Evolutionary conservation across 2,329 filamentous ascomycete species (phyloP).

Genomic region (Knufia petricola): DNA sequence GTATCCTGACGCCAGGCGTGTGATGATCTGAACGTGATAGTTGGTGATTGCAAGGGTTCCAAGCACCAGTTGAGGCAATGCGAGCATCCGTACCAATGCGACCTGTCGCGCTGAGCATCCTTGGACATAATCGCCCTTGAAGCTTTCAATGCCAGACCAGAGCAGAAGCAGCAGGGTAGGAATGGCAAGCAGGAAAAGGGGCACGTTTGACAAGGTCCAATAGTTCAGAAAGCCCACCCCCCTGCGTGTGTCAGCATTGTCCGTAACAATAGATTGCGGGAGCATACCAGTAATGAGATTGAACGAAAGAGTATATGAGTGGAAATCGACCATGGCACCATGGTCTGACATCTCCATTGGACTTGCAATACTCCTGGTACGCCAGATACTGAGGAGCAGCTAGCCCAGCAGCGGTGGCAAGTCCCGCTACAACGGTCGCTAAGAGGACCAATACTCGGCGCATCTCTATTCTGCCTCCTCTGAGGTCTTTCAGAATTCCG

Average conservation of each 20-base stretch:
- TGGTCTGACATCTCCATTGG: slow-evolving; percentile 35
- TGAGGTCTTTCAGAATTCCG: slow-evolving; percentile 44
- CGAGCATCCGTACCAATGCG: slow-evolving; percentile 41
- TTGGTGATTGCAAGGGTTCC: slow-evolving; percentile 62
- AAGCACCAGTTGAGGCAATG: slow-evolving; percentile 62
- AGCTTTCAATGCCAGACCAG: slow-evolving; percentile 46
- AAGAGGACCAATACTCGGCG: slow-evolving; percentile 44
- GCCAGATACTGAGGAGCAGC: slow-evolving; percentile 64
- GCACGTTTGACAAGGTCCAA: slow-evolving; percentile 79
- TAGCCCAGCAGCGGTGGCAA: slow-evolving; percentile 57
- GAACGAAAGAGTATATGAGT: slow-evolving; percentile 86
- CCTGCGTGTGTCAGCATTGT: slow-evolving; percentile 44
- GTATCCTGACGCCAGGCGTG: slow-evolving; percentile 76
- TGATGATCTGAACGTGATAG: slow-evolving; percentile 93
- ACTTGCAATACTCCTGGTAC: slow-evolving; percentile 60
- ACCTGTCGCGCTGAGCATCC: background rate
- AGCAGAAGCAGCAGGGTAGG: slow-evolving; percentile 65
- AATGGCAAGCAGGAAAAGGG: slow-evolving; percentile 72
- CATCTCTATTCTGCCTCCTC: slow-evolving; percentile 31
- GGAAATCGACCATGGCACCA: slow-evolving; percentile 72
- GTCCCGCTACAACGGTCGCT: slow-evolving; percentile 56
- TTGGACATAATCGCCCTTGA: slow-evolving; percentile 9
- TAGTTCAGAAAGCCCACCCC: slow-evolving; percentile 79
- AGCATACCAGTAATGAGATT: slow-evolving; percentile 76
- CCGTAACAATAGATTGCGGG: background rate